Conservation (phyloP, 73 alveolate species). For the Paramecium octaurelia region DNA sequence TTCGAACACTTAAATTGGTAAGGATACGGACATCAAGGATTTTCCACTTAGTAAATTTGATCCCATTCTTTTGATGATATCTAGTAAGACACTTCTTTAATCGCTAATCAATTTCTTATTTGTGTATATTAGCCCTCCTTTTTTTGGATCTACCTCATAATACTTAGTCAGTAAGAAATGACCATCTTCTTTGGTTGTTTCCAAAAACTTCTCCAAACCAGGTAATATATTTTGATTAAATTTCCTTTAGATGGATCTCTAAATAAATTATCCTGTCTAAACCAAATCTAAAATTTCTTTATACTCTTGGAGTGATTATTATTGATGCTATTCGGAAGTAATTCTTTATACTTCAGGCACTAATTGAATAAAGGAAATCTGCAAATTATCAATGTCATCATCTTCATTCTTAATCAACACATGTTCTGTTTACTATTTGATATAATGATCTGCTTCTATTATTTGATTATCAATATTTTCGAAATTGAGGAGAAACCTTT, state of each 20-base stretch:
- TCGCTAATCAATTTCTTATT: slow-evolving; percentile 28
- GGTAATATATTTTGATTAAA: neutral
- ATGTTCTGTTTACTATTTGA: neutral
- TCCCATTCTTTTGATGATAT: slow-evolving; percentile 58
- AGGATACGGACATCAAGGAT: slow-evolving; percentile 46
- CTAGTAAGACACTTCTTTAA: slow-evolving; percentile 33
- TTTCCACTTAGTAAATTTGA: slow-evolving; percentile 51
- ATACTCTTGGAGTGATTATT: neutral
- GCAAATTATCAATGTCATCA: neutral
- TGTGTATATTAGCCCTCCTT: slow-evolving; percentile 46
- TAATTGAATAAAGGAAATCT: neutral
- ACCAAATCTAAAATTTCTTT: neutral
- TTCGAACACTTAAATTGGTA: slow-evolving; percentile 55
- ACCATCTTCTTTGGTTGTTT: slow-evolving; percentile 46
- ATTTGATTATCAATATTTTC: neutral
- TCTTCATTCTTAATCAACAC: neutral
- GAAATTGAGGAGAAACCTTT: neutral
- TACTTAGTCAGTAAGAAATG: slow-evolving; percentile 34
- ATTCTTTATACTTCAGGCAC: neutral
- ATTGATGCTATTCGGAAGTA: slow-evolving; percentile 2
- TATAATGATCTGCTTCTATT: neutral
- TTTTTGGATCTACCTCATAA: slow-evolving; percentile 49
- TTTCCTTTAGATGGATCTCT: neutral
- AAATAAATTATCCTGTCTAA: neutral
- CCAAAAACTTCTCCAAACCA: neutral